Evolutionary conservation across 306 rosid species (phyloP).

Genomic region (Mucuna pruriens): DNA sequence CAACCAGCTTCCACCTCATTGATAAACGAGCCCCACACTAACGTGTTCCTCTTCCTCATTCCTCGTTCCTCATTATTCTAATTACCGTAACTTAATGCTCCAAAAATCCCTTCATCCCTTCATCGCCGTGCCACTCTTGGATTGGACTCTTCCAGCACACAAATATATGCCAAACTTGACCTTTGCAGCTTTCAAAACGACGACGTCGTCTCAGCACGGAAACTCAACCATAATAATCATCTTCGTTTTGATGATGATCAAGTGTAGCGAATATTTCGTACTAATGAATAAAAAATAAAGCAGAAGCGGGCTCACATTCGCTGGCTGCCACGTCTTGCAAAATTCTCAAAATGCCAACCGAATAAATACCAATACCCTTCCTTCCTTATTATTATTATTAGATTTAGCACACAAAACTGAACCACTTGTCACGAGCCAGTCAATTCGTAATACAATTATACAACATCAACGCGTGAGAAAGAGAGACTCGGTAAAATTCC

Average conservation of each 20-base stretch:
- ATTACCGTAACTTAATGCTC: neutral
- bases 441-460: conserved; percentile 37
- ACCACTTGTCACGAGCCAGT: conserved; percentile 46
- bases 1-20: conserved; percentile 39
- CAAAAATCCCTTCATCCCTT: neutral
- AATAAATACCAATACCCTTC: conserved; percentile 28
- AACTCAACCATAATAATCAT: neutral
- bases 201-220: neutral
- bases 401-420: neutral
- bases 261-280: neutral
- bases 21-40: conserved; percentile 22
- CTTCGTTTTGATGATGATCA: neutral
- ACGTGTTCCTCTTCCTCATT: neutral
- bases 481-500: conserved; percentile 25
- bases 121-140: neutral
- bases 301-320: neutral
- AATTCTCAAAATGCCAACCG: neutral
- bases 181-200: conserved; percentile 28
- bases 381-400: too few relatives aligned
- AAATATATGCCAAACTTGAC: neutral
- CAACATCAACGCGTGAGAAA: conserved; percentile 66
- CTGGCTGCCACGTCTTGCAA: conserved; percentile 40
- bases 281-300: conserved; percentile 27
- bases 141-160: conserved; percentile 31
- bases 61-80: neutral